Evolutionary conservation across 345 rosid species (phyloP).

Genomic region (Clarkia xantiana): DNA sequence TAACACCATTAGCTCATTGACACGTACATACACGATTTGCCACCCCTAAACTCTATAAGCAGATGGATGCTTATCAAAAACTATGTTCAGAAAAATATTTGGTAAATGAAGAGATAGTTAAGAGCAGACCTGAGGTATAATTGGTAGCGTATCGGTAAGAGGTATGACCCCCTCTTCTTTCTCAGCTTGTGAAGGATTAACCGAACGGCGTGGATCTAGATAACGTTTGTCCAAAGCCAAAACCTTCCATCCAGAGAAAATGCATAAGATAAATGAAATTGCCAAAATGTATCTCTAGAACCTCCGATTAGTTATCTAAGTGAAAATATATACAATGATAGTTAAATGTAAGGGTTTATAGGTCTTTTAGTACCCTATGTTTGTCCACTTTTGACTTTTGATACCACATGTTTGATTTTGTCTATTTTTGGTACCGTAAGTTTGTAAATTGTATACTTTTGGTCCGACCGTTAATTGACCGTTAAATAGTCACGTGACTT

Average conservation of each 20-base stretch:
- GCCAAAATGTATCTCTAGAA: neutral
- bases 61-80: neutral
- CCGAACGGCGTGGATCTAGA: slow-evolving; percentile 82
- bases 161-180: slow-evolving; percentile 94
- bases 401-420: too few relatives aligned
- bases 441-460: too few relatives aligned
- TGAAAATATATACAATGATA: too few relatives aligned
- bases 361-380: too few relatives aligned
- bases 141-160: slow-evolving; percentile 78
- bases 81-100: neutral
- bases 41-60: neutral
- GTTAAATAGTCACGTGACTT: too few relatives aligned
- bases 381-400: too few relatives aligned
- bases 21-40: too few relatives aligned
- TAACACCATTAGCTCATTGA: too few relatives aligned
- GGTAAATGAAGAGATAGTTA: slow-evolving; percentile 1
- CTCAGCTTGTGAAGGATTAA: slow-evolving; percentile 94
- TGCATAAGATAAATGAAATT: neutral
- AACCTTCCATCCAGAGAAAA: slow-evolving; percentile 23
- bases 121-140: slow-evolving; percentile 71
- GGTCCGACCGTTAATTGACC: too few relatives aligned
- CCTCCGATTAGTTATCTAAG: too few relatives aligned
- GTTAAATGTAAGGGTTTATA: too few relatives aligned
- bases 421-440: too few relatives aligned
- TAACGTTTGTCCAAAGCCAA: slow-evolving; percentile 86